These are phyloP conservation scores for Aspergillus viridinutans DNA, from an alignment of 2,329 filamentous ascomycete species.

Conservation along the genomic window DNA sequence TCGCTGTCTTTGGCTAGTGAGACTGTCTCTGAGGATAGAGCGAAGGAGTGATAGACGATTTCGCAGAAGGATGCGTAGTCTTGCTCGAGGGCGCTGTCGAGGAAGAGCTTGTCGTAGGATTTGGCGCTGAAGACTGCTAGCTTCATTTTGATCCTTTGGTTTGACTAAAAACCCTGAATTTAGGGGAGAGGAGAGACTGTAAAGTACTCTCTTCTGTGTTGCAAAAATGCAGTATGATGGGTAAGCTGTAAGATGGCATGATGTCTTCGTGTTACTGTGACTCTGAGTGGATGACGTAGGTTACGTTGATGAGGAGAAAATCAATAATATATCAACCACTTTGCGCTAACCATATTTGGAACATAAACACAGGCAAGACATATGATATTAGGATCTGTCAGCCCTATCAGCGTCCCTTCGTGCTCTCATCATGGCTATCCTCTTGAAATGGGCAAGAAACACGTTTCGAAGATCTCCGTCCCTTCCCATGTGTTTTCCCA, in stretches of 20 bases:
- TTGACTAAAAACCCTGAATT: not conserved
- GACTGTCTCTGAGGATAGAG: constrained; percentile 54
- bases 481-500: constrained; percentile 17
- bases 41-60: constrained; percentile 56
- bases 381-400: no score
- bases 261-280: not conserved
- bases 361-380: no score
- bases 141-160: constrained; percentile 41
- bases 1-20: constrained; percentile 49
- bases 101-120: constrained; percentile 57
- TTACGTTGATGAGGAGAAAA: no score
- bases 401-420: not conserved
- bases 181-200: not conserved
- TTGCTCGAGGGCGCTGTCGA: constrained; percentile 39
- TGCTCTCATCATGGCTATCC: constrained; percentile 9
- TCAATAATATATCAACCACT: no score
- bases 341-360: no score
- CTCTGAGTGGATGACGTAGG: not conserved
- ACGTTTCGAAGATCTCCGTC: constrained; percentile 12
- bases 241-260: not conserved
- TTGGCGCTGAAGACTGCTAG: constrained; percentile 63
- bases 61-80: constrained; percentile 39
- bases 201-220: not conserved
- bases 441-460: constrained; percentile 19
- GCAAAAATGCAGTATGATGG: no score